A percentile compares a stretch with the other conserved stretches of the same genome.
Evolutionary conservation across 169 alveolate genomes (phyloP).

Genomic region (Miamiensis avidus): DNA sequence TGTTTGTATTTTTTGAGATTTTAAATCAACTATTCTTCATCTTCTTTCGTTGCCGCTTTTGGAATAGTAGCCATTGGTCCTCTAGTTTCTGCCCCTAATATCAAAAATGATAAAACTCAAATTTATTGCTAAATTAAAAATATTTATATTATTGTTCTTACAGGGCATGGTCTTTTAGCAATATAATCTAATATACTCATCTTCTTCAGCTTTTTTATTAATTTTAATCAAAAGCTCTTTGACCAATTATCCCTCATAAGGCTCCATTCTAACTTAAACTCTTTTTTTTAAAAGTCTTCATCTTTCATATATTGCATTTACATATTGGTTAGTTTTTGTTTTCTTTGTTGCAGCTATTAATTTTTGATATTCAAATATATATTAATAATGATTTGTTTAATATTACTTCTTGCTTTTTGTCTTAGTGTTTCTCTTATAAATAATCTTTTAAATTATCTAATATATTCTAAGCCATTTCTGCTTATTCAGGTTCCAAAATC

Average conservation of each 20-base stretch:
- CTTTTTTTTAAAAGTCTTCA: not conserved
- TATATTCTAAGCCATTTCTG: not conserved
- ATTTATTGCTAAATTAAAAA: no score
- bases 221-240: not conserved
- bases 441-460: not conserved
- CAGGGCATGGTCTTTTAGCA: not conserved
- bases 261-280: not conserved
- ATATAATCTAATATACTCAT: no score
- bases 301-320: not conserved
- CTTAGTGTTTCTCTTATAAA: not conserved
- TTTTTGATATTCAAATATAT: no score
- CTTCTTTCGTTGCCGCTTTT: not conserved
- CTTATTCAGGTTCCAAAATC: not conserved
- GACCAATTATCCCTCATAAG: not conserved
- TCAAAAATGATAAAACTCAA: no score
- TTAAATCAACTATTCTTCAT: not conserved
- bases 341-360: not conserved
- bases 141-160: no score
- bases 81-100: not conserved
- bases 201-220: not conserved
- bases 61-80: not conserved
- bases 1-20: not conserved
- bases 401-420: not conserved
- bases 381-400: not conserved
- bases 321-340: not conserved